These are phyloP conservation scores for Silene latifolia DNA, from an alignment of 148 eudicot genomes.

Conservation along the genomic window DNA sequence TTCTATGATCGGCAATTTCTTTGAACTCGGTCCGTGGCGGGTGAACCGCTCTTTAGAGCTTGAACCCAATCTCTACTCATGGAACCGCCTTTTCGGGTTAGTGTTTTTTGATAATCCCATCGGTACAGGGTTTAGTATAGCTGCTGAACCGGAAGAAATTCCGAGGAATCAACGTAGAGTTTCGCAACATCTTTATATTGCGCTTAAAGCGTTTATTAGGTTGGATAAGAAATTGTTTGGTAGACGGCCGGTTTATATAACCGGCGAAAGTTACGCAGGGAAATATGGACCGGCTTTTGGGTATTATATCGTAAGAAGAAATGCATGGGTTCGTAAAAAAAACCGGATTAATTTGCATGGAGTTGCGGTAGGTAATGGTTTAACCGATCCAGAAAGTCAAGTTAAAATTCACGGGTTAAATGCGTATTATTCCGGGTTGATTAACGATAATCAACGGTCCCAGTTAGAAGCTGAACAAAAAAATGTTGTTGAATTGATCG, in stretches of 20 bases:
- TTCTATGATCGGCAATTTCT: conserved; percentile 73
- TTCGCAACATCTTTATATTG: conserved; percentile 58
- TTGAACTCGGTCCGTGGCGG: conserved; percentile 76
- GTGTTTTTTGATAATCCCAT: conserved; percentile 79
- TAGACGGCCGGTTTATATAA: conserved; percentile 58
- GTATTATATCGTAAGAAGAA: conserved; percentile 52
- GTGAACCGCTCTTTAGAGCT: conserved; percentile 35
- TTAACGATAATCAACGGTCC: conserved; percentile 51
- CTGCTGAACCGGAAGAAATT: conserved; percentile 49
- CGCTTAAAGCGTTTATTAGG: conserved; percentile 45
- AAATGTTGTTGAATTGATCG: conserved; percentile 30
- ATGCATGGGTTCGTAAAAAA: conserved; percentile 23
- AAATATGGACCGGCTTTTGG: conserved; percentile 76
- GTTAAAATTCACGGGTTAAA: conserved; percentile 62
- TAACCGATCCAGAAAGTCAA: conserved; percentile 68
- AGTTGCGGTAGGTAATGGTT: conserved; percentile 75
- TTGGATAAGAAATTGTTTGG: conserved; percentile 36
- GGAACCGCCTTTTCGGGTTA: conserved; percentile 66
- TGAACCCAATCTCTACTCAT: conserved; percentile 44
- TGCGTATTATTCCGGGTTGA: conserved; percentile 57
- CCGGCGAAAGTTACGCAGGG: conserved; percentile 94
- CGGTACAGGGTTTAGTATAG: conserved; percentile 80
- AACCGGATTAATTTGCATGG: conserved; percentile 59
- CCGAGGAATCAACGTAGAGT: conserved; percentile 61
- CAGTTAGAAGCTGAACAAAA: conserved; percentile 46